A percentile compares a stretch with the other conserved stretches of the same genome.
Evolutionary conservation across 2,329 filamentous ascomycete genomes (phyloP).

Genomic region (Myrmaecium sp.): DNA sequence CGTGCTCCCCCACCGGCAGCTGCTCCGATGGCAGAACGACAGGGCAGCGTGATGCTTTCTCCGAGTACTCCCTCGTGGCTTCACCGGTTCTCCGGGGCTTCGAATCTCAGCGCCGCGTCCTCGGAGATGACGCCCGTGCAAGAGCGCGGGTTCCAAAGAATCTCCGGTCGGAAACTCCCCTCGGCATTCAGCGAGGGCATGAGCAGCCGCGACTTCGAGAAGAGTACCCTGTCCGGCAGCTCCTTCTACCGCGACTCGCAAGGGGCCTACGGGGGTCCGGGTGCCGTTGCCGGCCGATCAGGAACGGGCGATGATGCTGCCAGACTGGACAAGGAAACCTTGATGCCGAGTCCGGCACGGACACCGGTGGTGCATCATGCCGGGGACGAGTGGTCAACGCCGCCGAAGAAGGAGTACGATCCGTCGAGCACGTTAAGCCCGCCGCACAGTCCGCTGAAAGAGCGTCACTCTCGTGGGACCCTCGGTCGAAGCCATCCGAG

Average conservation of each 20-base stretch:
- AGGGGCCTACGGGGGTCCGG: constrained; percentile 23
- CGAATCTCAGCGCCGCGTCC: constrained; percentile 18
- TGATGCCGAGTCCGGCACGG: constrained; percentile 42
- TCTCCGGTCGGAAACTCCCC: constrained; percentile 31
- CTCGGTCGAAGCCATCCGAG: constrained; percentile 27
- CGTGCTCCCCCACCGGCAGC: constrained; percentile 7
- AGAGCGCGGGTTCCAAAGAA: constrained; percentile 28
- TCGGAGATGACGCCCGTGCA: too few species aligned
- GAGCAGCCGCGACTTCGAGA: constrained; percentile 19
- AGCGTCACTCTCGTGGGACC: constrained; percentile 11
- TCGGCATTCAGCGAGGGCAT: constrained; percentile 32
- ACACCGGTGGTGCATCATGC: constrained; percentile 40
- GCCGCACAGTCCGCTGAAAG: constrained; percentile 22
- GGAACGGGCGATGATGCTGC: constrained; percentile 14
- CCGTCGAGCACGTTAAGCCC: constrained; percentile 12
- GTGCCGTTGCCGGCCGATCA: constrained; percentile 9
- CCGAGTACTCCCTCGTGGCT: constrained; percentile 18
- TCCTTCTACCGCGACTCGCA: constrained; percentile 30
- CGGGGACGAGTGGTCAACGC: constrained; percentile 7
- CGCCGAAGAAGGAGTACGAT: constrained; percentile 5
- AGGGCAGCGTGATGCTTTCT: constrained; percentile 22
- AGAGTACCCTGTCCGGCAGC: constrained; percentile 17
- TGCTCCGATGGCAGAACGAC: constrained; percentile 23
- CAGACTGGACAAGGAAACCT: constrained; percentile 9
- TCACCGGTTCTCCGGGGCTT: constrained; percentile 21